Percentiles rank a stretch among this genome's conserved stretches.
phyloP scores from a whole-genome alignment of 306 rosid species.

The Begonia loranthoides region DNA sequence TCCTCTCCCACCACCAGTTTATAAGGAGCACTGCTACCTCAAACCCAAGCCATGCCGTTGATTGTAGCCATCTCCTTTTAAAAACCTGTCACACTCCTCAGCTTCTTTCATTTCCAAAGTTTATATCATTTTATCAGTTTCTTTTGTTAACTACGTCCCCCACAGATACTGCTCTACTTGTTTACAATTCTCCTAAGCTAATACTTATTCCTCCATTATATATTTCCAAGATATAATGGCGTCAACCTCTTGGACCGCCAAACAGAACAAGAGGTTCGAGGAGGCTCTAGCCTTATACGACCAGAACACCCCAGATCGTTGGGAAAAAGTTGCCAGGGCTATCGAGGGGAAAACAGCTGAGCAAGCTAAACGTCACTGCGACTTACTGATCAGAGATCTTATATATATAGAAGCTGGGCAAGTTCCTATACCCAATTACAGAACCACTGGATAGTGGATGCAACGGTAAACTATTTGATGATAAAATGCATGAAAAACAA shows the following conservation, averaged over 20 bases:
- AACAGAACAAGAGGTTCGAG: constrained; percentile 72
- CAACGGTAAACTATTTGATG: too few relatives aligned
- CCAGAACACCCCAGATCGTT: constrained; percentile 71
- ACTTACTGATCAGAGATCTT: constrained; percentile 60
- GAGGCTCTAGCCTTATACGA: constrained; percentile 81
- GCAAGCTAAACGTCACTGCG: constrained; percentile 67
- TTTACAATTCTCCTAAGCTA: too few relatives aligned
- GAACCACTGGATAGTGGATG: constrained; percentile 11
- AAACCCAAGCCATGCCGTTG: constrained; percentile 14
- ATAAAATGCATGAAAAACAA: too few relatives aligned
- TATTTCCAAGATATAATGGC: constrained; percentile 17
- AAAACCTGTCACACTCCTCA: neutral
- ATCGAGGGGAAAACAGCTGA: constrained; percentile 68
- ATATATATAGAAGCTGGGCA: constrained; percentile 61
- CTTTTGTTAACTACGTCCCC: neutral
- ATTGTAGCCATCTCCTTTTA: neutral
- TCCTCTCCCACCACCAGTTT: constrained; percentile 19
- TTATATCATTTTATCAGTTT: too few relatives aligned
- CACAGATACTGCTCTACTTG: neutral
- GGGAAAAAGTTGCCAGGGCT: constrained; percentile 76
- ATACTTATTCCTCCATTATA: neutral
- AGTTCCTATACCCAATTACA: constrained; percentile 54
- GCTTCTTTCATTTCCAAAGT: neutral
- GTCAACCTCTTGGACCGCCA: constrained; percentile 51
- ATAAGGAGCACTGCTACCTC: constrained; percentile 27